These are phyloP conservation scores for Chaetomium tenue DNA, from an alignment of 495 filamentous ascomycete species.

Conservation along the genomic window DNA sequence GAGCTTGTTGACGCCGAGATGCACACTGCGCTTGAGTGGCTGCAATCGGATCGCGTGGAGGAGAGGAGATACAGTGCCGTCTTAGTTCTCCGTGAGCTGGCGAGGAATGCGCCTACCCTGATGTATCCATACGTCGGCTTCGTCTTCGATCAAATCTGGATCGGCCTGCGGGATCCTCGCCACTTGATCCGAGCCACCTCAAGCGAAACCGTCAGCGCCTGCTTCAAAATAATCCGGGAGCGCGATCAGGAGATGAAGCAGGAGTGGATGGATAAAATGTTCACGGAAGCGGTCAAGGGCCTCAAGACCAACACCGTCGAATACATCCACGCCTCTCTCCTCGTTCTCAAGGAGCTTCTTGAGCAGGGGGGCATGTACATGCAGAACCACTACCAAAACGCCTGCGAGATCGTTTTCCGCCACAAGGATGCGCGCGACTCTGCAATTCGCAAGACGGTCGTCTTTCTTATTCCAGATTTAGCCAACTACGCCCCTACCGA, in stretches of 20 bases:
- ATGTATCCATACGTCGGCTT: slow-evolving; percentile 88
- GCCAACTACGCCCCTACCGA: slow-evolving; percentile 86
- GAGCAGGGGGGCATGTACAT: slow-evolving; percentile 98
- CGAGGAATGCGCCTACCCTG: slow-evolving; percentile 84
- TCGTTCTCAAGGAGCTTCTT: slow-evolving; percentile 87
- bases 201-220: slow-evolving; percentile 84
- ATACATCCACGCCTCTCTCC: slow-evolving; percentile 82
- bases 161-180: slow-evolving; percentile 82
- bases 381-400: slow-evolving; percentile 81
- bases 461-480: slow-evolving; percentile 86
- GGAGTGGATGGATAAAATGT: slow-evolving; percentile 81
- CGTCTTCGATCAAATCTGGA: slow-evolving; percentile 93
- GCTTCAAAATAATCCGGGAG: slow-evolving; percentile 88
- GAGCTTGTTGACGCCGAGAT: slow-evolving; percentile 97
- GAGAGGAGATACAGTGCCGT: slow-evolving; percentile 88
- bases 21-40: slow-evolving; percentile 89
- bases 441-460: slow-evolving; percentile 82
- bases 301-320: slow-evolving; percentile 78
- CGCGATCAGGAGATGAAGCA: slow-evolving; percentile 82
- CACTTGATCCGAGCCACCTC: slow-evolving; percentile 89
- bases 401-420: slow-evolving; percentile 84
- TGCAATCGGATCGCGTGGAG: slow-evolving; percentile 93
- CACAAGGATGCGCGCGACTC: slow-evolving; percentile 89
- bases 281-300: slow-evolving; percentile 74
- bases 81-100: slow-evolving; percentile 83